Base-by-base conservation (phyloP, 495 filamentous ascomycete genomes). In the Podospora conica region DNA sequence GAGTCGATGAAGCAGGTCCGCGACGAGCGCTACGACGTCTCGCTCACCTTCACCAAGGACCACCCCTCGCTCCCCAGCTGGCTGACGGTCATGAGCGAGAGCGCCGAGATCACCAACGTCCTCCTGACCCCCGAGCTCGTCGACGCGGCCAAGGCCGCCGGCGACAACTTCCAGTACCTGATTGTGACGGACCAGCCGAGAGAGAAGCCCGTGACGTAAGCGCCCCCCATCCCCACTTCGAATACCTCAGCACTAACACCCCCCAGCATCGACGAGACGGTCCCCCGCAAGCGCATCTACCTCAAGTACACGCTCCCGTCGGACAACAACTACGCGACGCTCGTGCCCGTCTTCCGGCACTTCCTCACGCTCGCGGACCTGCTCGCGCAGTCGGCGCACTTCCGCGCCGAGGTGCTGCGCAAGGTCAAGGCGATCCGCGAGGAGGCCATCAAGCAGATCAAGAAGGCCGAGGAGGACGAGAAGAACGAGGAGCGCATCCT, bases 31-130 rank as follows among this genome's bases (percentile, higher is more conserved):
- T 98, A 97, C 76, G 95, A 98, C 78, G 82, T 97, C 29, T 95
- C 90, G 25, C 86, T 98, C 61, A 97, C 95, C 23, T 87, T 84
- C 69, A 97, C 94, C 67, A 94, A 91, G 81, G 96, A 98, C 69
- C 88, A 93, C 77, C 70, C 87, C 25, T 96, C 93, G 80, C 85
- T 98, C 9, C 96, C 95, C n/a, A 77, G 80, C 64, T 98, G 96
- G 96, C 83, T 88, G 18, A 96, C 92, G 2, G 89, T 97, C 71
- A 97, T 98, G 95, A 93, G 86, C 67, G 95, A 98, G 83, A 96
- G 88, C 74, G 92, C 93, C 25, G 96, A 97, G 77, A 87, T 98
- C 69, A 96, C 93, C n/a, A 91, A 97, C 18, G 81, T 85, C 12
- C 76, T 98, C 53, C 82, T 98, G 40, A 95, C 91, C 25, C 84